A percentile compares a stretch with the other conserved stretches of the same genome.
These are phyloP conservation scores for Pythium biforme DNA, from an alignment of 352 stramenopile species.

Conservation along the genomic window DNA sequence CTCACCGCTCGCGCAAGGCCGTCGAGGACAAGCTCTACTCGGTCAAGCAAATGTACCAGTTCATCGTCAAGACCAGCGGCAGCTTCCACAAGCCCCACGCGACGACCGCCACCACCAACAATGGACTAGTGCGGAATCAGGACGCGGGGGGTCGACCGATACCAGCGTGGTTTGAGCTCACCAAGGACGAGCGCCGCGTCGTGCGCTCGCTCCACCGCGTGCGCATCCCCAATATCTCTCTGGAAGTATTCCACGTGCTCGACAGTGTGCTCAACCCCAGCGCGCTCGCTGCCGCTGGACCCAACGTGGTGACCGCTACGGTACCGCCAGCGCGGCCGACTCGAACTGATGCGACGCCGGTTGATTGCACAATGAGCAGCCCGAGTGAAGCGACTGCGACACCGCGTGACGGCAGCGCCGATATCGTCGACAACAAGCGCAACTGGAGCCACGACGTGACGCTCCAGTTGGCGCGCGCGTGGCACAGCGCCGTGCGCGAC, in stretches of 20 bases:
- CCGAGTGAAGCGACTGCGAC: not conserved
- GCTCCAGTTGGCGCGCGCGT: slow-evolving; percentile 54
- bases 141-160: not conserved
- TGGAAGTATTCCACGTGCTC: slow-evolving; percentile 51
- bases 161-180: slow-evolving; percentile 61
- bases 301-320: not conserved
- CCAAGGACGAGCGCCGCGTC: slow-evolving; percentile 48
- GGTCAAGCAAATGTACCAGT: slow-evolving; percentile 75
- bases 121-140: no score
- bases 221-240: slow-evolving; percentile 55
- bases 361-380: not conserved
- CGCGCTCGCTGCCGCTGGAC: not conserved
- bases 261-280: slow-evolving; percentile 49
- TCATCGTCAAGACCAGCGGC: slow-evolving; percentile 59
- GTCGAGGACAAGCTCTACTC: slow-evolving; percentile 70
- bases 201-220: slow-evolving; percentile 55
- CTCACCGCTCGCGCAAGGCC: slow-evolving; percentile 49
- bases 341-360: no score
- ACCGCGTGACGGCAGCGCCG: not conserved
- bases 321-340: not conserved
- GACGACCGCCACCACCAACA: no score
- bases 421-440: slow-evolving; percentile 41
- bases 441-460: slow-evolving; percentile 67
- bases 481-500: slow-evolving; percentile 37
- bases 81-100: slow-evolving; percentile 35